Evolutionary conservation across 148 eudicot genomes (phyloP).

Genomic region (Linanthus parryae): DNA sequence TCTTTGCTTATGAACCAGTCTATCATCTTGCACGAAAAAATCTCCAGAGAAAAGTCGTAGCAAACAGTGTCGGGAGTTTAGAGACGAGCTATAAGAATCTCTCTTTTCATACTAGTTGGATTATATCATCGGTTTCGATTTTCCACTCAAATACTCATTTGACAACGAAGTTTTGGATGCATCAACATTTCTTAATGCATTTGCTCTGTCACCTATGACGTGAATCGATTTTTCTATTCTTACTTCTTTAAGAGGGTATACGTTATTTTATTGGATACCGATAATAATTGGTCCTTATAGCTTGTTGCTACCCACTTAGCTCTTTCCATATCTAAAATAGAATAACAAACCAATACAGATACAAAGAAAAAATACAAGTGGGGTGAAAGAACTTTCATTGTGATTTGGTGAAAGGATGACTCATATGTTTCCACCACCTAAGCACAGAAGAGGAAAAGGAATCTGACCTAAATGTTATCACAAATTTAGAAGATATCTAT

Average conservation of each 20-base stretch:
- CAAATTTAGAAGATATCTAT: neutral
- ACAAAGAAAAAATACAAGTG: neutral
- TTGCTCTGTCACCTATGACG: too few species aligned
- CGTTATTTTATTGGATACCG: neutral
- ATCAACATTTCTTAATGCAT: too few species aligned
- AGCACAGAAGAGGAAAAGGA: neutral
- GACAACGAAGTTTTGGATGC: too few species aligned
- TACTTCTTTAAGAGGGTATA: too few species aligned
- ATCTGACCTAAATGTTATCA: slow-evolving; percentile 4
- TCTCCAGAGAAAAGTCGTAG: too few species aligned
- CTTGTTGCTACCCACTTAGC: neutral
- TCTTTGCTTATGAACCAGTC: too few species aligned
- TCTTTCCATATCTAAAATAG: neutral
- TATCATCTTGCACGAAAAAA: too few species aligned
- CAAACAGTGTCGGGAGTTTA: too few species aligned
- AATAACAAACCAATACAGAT: neutral
- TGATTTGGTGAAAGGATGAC: slow-evolving; percentile 5
- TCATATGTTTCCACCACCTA: neutral
- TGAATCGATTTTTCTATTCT: neutral
- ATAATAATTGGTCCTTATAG: neutral
- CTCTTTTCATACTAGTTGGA: too few species aligned
- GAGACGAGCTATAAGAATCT: too few species aligned
- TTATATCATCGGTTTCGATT: too few species aligned
- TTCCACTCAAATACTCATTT: too few species aligned
- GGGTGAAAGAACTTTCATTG: neutral